Evolutionary conservation across 2,329 filamentous ascomycete genomes (phyloP), one percentile per base, ranked within the genome.

Genomic region (Pseudocercospora musae): DNA sequence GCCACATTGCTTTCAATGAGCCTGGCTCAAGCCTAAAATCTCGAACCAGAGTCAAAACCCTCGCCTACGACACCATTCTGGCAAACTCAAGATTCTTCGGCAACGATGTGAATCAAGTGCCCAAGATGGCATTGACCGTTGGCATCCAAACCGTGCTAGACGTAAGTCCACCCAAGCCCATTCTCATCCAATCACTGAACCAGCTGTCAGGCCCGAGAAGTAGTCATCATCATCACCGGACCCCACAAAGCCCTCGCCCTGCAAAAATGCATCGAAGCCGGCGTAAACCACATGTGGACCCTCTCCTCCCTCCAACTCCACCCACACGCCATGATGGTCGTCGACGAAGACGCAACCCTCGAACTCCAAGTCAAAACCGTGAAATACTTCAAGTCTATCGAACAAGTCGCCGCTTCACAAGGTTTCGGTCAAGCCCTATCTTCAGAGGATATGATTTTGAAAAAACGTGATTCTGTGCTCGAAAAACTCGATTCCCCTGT

Each of bases 281-380:
- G 89, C 29, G 85, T 96, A 64, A 94, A 92, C 75, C 91, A 95
- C 78, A 94, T 94, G 89, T 96, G 91, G 91, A 94, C 91, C 0
- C 82, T 95, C 6, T 94, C 90, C 8, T 87, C 86, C 59, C 81
- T 96, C 46, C 91, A 96, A 75, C 79, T 94, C 66, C 91, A 95
- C 75, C 88, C 87, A 3, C 89, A 93, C 71, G 88, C 91, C 58
- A 87, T 95, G 82, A 87, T 95, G 68, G 90, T 94, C 9, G 90
- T 89, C 50, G 91, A 96, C 71, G 90, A 94, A 70, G 90, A 94
- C 72, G 78, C 80, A 69, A 79, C 80, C 37, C 58, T 84, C 64
- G 75, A 83, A 70, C 71, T 82, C 48, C 77, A 78, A 67, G 78
- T 77, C 69, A 79, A 78, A 75, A 81, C 74, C 55, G 73, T 75